A percentile compares a stretch with the other conserved stretches of the same genome.
phyloP scores from a whole-genome alignment of 768 basidiomycete genomes.

The Lentinula detonsa region DNA sequence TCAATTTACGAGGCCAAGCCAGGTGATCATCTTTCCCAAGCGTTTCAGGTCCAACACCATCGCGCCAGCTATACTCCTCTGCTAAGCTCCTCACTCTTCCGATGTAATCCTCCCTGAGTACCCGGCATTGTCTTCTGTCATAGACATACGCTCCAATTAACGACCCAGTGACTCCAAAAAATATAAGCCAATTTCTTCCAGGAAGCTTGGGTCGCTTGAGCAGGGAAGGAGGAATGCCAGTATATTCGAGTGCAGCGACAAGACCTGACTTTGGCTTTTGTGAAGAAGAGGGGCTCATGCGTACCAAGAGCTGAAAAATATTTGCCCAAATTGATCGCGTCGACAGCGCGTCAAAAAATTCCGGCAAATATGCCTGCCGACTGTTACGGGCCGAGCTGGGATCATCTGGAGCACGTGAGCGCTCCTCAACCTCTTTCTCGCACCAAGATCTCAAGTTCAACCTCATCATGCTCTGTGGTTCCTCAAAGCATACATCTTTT shows the following conservation, averaged over 20 bases:
- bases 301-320: not conserved
- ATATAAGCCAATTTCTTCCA: conserved; percentile 92
- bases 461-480: conserved; percentile 7
- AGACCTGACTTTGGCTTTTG: conserved; percentile 39
- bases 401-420: not conserved
- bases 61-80: conserved; percentile 32
- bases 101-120: conserved; percentile 72
- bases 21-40: conserved; percentile 38
- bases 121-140: conserved; percentile 78
- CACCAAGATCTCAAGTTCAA: not conserved
- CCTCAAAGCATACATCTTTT: conserved; percentile 10
- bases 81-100: conserved; percentile 76
- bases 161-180: conserved; percentile 71
- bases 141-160: conserved; percentile 73
- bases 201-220: conserved; percentile 84
- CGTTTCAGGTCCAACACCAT: not conserved
- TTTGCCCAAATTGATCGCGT: not conserved
- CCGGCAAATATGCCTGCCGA: not conserved
- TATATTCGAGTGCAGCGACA: conserved; percentile 58
- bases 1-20: conserved; percentile 72
- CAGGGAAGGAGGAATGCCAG: conserved; percentile 69
- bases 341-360: not conserved
- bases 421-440: not conserved
- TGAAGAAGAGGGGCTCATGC: not conserved
- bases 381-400: no score